phyloP scores from a whole-genome alignment of 176 grass and related monocot genomes.

The maize (Zea mays) region Zm-B73-REFERENCE-NAM-5.0 NC_050103.1:2601501-2602000 shows the following conservation, averaged over 20 bases:
- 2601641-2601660: constrained; percentile 58
- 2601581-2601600: constrained; percentile 56
- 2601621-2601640: constrained; percentile 60
- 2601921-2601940: background rate
- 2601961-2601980: background rate
- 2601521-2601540: background rate
- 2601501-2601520: background rate
- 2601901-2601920: background rate
- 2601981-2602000: constrained; percentile 22
- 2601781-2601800: background rate
- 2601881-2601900: background rate
- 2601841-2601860: background rate
- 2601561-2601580: background rate
- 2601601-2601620: constrained; percentile 76
- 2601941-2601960: background rate
- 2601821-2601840: background rate
- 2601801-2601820: background rate
- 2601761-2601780: background rate
- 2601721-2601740: background rate
- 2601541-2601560: background rate
- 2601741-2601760: background rate
- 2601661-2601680: constrained; percentile 51
- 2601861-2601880: background rate
- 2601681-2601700: constrained; percentile 74
- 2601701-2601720: background rate